Base-by-base conservation (phyloP, 2,329 filamentous ascomycete species). In the Mycosphaerella sp. region DNA sequence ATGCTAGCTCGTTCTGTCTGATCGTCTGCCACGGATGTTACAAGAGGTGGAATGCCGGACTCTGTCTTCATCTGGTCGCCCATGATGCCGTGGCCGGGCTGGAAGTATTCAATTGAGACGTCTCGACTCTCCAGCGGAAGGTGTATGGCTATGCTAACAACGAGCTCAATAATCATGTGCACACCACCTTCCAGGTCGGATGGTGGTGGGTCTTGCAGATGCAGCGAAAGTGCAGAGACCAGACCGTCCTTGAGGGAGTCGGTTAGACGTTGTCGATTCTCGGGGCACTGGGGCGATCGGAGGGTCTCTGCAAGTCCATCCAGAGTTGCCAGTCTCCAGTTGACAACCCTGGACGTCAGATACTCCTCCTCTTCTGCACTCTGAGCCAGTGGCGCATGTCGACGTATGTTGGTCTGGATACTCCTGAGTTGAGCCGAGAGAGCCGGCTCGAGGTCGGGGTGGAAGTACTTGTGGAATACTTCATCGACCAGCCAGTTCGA, bases 311-410 rank as follows among this genome's bases (percentile, higher is more conserved):
- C 79, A 14, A 98, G 76, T n/a, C 91, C 93, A 64, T 98, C 93
- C 13, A 97, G 75, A 2, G 93, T 98, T 3, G 91, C 84, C 71
- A 97, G 82, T 53, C 93, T 83, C 93, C 93, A 98, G 65, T 86
- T 88, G 54, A 95, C 84, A 40, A 97, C 82, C 70, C 95, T 95
- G 41, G 84, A 81, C 17, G 87, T 87, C 50, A 95, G 78, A 1
- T 90, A 89, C 47, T 97, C 89, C 60, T 86, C 87, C 66, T 97
- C 91, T 65, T 96, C 91, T 49, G 87, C 82, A 50, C 85, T 90
- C 61, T 79, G 83, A 59, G 86, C 75, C 12, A 82, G 80, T 54
- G 87, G 84, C 42, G 87, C 84, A 61, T 86, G 86, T 47, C 79
- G 79, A 46, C 93, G 84, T 55, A 98, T 89, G 66, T 89, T 94